Base-by-base conservation (phyloP, 192 early-diverging fungal genomes). In the Backusella mclennaniae region DNA sequence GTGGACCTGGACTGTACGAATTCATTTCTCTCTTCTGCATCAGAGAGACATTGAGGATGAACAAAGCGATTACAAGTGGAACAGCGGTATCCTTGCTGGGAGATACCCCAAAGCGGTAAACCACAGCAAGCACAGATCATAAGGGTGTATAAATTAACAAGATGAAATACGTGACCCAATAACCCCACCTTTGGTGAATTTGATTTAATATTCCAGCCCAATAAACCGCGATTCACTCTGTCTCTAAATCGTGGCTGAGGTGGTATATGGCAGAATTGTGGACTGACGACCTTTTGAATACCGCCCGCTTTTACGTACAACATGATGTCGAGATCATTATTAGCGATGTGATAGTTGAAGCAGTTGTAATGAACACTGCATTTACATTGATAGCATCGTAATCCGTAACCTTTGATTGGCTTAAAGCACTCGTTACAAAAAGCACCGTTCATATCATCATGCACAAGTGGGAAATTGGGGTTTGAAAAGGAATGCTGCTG, bases 81-180 rank as follows among this genome's bases (percentile, higher is more conserved):
- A 73, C 89, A 90, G 9, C 86, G 78, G 63, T 90, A 90, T 4
- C 84, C 87, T 52, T 90, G 89, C 49, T 86, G 74, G 19, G 80
- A 84, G 23, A 86, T 73, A 15, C 89, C 89, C 89, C 89, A 90
- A 15, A 90, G 66, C 8, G 89, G 89, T 26, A 81, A 35, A 11
- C 77, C 78, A 66, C 89, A 90, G 38, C 80, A 79, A 2, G 77
- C 73, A 70, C 89, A 90, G 0, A 90, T 80, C 38, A 84, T 79
- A 9, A 88, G 77, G 17, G 89, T 87, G 53, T 85, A 90, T 15
- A 87, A 35, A 39, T 90, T 90, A 7, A 86, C 83, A 6, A 88
- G 79, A 17, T 84, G 85, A 67, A 90, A 84, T 26, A 82, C 67
- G 67, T 90, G 89, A 9, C 86, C 84, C 26, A 68, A 9, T 15